A percentile compares a stretch with the other conserved stretches of the same genome.
These are phyloP conservation scores for Panaeolus cyanescens DNA, from an alignment of 768 basidiomycete genomes.

Conservation along the genomic window DNA sequence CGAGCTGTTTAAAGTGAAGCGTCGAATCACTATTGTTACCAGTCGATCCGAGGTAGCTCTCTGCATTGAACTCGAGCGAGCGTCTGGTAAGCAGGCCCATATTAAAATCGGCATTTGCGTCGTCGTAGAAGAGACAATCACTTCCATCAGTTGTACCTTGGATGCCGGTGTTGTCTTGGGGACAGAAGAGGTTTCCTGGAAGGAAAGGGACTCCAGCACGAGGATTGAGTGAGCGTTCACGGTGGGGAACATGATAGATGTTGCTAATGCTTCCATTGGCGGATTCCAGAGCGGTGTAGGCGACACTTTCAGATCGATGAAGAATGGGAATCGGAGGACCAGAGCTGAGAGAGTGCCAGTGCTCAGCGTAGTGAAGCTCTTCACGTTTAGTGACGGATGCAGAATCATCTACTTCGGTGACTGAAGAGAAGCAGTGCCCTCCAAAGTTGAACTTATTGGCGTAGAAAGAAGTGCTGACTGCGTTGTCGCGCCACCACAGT, in stretches of 20 bases:
- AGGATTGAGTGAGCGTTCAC: not conserved
- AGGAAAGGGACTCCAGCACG: no score
- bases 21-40: not conserved
- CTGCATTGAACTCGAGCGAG: no score
- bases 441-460: not conserved
- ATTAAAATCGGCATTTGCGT: no score
- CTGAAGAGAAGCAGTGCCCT: not conserved
- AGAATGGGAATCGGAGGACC: not conserved
- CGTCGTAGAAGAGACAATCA: no score
- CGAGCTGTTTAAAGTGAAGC: not conserved
- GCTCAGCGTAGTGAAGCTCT: not conserved
- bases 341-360: not conserved
- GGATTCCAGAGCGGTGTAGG: not conserved
- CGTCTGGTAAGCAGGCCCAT: no score
- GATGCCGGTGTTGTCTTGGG: no score
- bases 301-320: not conserved
- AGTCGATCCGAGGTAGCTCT: not conserved
- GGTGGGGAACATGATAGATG: not conserved
- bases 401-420: not conserved
- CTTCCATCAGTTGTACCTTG: no score
- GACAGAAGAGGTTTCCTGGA: no score
- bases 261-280: not conserved
- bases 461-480: conserved; percentile 6
- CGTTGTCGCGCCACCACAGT: conserved; percentile 15
- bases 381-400: not conserved